These are phyloP conservation scores for Spiraea crenata DNA, from an alignment of 331 rosid species.

Conservation along the genomic window DNA sequence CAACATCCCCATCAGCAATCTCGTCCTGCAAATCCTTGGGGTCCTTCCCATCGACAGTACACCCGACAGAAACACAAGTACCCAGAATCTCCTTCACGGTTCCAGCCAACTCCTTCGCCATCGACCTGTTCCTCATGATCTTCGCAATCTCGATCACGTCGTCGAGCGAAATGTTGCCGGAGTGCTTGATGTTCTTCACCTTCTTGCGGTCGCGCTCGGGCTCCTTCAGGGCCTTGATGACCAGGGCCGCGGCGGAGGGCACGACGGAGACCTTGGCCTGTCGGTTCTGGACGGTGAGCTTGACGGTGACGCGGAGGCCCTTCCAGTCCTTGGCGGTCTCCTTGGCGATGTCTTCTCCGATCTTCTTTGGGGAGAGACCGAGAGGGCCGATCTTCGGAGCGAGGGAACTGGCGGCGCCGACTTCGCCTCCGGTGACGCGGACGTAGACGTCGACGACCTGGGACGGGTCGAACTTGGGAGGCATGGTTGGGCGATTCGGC, in stretches of 20 bases:
- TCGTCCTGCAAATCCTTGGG: constrained; percentile 77
- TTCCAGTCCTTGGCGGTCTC: constrained; percentile 87
- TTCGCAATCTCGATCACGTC: constrained; percentile 77
- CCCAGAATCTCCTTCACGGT: constrained; percentile 77
- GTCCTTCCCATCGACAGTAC: constrained; percentile 75
- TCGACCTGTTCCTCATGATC: constrained; percentile 61
- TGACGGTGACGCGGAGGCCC: constrained; percentile 76
- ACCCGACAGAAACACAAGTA: constrained; percentile 79
- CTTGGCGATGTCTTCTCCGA: constrained; percentile 81
- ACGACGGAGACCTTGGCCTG: constrained; percentile 85
- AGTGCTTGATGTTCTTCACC: constrained; percentile 71
- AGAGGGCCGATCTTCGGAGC: constrained; percentile 79
- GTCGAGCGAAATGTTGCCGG: constrained; percentile 63
- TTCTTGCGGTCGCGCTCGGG: constrained; percentile 82
- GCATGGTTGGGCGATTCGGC: constrained; percentile 37
- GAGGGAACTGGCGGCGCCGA: constrained; percentile 83
- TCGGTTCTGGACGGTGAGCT: constrained; percentile 78
- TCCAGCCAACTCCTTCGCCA: constrained; percentile 71
- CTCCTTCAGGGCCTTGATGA: constrained; percentile 72
- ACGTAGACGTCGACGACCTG: constrained; percentile 78
- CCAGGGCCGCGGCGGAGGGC: constrained; percentile 78
- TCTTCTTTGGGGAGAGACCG: constrained; percentile 77
- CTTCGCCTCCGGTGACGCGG: constrained; percentile 80
- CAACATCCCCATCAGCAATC: constrained; percentile 63
- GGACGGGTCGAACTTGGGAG: constrained; percentile 71